These are phyloP conservation scores for Lichina pygmaea DNA, from an alignment of 495 filamentous ascomycete genomes.

Conservation along the genomic window DNA sequence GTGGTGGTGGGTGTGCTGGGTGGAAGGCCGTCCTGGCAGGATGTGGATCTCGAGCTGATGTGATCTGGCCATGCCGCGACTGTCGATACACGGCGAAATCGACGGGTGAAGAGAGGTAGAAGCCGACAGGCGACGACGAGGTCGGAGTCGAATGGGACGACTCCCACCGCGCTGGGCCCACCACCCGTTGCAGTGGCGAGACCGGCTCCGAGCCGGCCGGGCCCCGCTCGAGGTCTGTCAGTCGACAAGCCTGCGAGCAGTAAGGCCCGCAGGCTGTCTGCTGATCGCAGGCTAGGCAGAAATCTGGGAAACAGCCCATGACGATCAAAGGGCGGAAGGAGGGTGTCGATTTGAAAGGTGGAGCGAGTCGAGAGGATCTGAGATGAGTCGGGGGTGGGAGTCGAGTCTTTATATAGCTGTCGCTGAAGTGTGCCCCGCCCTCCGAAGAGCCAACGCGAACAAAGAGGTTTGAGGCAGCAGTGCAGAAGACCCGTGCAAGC, in stretches of 20 bases:
- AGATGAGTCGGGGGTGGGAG: too few relatives aligned
- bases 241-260: slow-evolving; percentile 78
- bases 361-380: too few relatives aligned
- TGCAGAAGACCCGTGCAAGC: too few relatives aligned
- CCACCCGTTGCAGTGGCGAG: slow-evolving; percentile 13
- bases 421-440: too few relatives aligned
- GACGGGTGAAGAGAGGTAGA: slow-evolving; percentile 44
- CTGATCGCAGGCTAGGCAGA: slow-evolving; percentile 82
- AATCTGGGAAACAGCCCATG: slow-evolving; percentile 73
- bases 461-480: too few relatives aligned
- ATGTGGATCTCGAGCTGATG: neutral
- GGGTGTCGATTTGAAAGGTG: too few relatives aligned
- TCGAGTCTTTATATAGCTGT: too few relatives aligned
- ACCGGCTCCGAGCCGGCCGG: slow-evolving; percentile 24
- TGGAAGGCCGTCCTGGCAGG: neutral
- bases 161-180: neutral
- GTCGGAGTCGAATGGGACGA: neutral
- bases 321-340: neutral
- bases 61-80: neutral
- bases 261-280: slow-evolving; percentile 56
- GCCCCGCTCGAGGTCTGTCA: slow-evolving; percentile 60
- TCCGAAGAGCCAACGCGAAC: too few relatives aligned
- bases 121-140: slow-evolving; percentile 17
- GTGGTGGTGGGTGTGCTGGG: slow-evolving; percentile 1
- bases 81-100: slow-evolving; percentile 26